Evolutionary conservation across 2,329 filamentous ascomycete species (phyloP).

Genomic region (Sarocladiaceae sp.): DNA sequence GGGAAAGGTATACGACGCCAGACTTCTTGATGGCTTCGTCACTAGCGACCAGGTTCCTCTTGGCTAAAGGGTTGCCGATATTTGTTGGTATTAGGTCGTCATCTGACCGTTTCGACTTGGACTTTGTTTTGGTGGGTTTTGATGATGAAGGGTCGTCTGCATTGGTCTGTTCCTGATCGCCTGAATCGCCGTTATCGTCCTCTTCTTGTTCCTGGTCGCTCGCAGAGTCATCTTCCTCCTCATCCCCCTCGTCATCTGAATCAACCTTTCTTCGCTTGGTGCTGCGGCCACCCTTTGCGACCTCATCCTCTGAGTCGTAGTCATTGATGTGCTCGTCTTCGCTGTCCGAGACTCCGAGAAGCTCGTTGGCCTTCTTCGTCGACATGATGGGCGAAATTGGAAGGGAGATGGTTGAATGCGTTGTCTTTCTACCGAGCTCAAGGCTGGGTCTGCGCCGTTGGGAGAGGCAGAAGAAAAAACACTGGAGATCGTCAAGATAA

Average conservation of each 20-base stretch:
- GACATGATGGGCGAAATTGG: conserved; percentile 44
- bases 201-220: conserved; percentile 24
- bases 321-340: conserved; percentile 51
- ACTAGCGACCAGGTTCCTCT: conserved; percentile 62
- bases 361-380: conserved; percentile 65
- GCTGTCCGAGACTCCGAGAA: conserved; percentile 55
- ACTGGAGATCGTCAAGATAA: no score
- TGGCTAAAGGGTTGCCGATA: conserved; percentile 40
- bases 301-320: conserved; percentile 64
- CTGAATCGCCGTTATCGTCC: conserved; percentile 20
- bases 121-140: conserved; percentile 13
- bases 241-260: conserved; percentile 25
- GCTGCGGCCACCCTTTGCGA: conserved; percentile 57
- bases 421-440: not conserved
- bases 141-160: conserved; percentile 15
- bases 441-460: no score
- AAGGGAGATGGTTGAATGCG: no score
- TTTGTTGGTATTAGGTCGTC: conserved; percentile 17
- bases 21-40: conserved; percentile 63
- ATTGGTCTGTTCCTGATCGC: conserved; percentile 17
- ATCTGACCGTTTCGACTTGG: conserved; percentile 20
- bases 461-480: no score
- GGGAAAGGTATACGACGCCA: conserved; percentile 76
- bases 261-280: conserved; percentile 59
- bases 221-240: conserved; percentile 29